These are phyloP conservation scores for Camelina sativa DNA, from an alignment of 345 rosid species.

Conservation along the genomic window DNA sequence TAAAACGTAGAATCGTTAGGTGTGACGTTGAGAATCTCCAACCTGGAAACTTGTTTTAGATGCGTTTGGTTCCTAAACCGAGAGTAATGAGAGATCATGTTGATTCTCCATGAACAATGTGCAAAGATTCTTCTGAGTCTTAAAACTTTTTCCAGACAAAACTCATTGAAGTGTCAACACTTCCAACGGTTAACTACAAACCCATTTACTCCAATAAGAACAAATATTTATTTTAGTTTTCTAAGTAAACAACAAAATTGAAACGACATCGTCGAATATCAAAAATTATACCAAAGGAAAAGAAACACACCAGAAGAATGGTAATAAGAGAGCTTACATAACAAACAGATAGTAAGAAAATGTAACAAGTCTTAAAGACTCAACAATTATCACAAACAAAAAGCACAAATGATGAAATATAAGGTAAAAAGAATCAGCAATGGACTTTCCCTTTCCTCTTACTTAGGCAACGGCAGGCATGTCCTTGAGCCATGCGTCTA, in stretches of 20 bases:
- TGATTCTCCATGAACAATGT: neutral
- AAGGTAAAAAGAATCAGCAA: conserved; percentile 16
- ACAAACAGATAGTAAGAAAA: conserved; percentile 11
- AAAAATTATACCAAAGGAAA: neutral
- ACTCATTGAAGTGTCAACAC: neutral
- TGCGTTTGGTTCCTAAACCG: neutral
- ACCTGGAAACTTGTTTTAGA: conserved; percentile 41
- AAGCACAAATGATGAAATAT: conserved; percentile 7
- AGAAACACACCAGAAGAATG: conserved; percentile 1
- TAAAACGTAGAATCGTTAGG: conserved; percentile 2
- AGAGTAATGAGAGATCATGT: neutral
- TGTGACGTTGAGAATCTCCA: conserved; percentile 51
- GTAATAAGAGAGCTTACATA: conserved; percentile 22
- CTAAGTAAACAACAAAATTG: no score
- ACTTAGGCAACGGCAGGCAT: conserved; percentile 41
- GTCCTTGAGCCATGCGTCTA: conserved; percentile 44
- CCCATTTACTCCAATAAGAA: neutral
- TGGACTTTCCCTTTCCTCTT: neutral
- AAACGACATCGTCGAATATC: conserved; percentile 4
- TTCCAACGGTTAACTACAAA: neutral
- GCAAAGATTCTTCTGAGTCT: neutral
- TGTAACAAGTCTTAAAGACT: conserved; percentile 21
- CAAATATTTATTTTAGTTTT: no score
- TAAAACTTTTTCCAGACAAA: neutral
- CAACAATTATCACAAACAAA: conserved; percentile 1